Percentiles rank a stretch among this genome's conserved stretches.
These are phyloP conservation scores for Neofusicoccum ribis DNA, from an alignment of 2,329 filamentous ascomycete species.

Conservation along the genomic window DNA sequence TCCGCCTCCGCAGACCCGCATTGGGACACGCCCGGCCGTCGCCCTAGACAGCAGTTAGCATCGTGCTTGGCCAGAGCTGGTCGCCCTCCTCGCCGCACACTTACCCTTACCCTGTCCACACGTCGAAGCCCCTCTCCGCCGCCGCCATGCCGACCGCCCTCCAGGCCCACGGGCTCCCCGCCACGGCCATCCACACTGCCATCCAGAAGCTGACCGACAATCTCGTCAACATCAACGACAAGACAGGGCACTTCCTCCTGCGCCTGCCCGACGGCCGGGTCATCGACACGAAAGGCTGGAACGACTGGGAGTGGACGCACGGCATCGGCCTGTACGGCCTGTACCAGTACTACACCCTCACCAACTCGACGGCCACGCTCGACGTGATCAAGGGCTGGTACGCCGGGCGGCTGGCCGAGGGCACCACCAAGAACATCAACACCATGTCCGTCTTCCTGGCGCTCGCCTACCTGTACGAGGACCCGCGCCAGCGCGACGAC, in stretches of 20 bases:
- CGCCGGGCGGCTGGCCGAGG: slow-evolving; percentile 64
- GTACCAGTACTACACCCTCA: slow-evolving; percentile 78
- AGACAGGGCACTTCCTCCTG: slow-evolving; percentile 71
- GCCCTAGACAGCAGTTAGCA: background rate
- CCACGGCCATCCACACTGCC: slow-evolving; percentile 50
- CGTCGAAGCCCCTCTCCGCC: slow-evolving; percentile 5
- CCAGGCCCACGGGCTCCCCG: slow-evolving; percentile 41
- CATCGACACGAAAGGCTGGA: slow-evolving; percentile 84
- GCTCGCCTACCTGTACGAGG: slow-evolving; percentile 75
- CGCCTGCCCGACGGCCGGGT: slow-evolving; percentile 70
- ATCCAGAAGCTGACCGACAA: slow-evolving; percentile 70
- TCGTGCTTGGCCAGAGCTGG: background rate
- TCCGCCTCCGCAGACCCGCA: background rate
- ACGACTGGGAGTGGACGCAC: slow-evolving; percentile 82
- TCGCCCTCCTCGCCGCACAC: background rate
- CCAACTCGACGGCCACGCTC: slow-evolving; percentile 61
- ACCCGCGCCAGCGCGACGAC: slow-evolving; percentile 58
- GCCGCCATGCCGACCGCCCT: slow-evolving; percentile 47
- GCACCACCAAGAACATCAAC: slow-evolving; percentile 84
- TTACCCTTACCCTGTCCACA: background rate
- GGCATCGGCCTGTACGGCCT: slow-evolving; percentile 78
- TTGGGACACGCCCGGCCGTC: background rate
- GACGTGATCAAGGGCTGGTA: slow-evolving; percentile 75
- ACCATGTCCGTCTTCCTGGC: slow-evolving; percentile 79
- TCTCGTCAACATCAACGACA: slow-evolving; percentile 75